Evolutionary conservation across 78 protist species (phyloP).

Genomic region (Neovahlkampfia damariscottae): DNA sequence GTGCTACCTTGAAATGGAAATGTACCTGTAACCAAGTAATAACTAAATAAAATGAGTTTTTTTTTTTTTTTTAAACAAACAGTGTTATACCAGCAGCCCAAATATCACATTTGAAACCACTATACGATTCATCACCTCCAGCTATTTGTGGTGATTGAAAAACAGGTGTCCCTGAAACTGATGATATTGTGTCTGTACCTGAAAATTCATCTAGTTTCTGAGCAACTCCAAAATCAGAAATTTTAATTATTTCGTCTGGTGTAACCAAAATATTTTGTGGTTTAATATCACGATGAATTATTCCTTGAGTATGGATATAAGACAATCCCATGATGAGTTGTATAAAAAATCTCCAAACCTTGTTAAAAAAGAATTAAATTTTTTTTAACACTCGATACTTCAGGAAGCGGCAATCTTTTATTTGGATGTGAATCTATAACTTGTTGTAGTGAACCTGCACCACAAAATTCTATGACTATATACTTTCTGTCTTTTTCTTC

Average conservation of each 20-base stretch:
- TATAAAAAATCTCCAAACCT: conserved; percentile 2
- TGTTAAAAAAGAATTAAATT: background rate
- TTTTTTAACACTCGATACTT: background rate
- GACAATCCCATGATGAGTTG: conserved; percentile 33
- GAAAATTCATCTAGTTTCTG: background rate
- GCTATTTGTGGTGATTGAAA: conserved; percentile 61
- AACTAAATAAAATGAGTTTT: no score
- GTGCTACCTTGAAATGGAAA: background rate
- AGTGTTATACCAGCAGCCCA: conserved; percentile 42
- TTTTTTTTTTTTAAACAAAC: no score
- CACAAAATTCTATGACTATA: background rate
- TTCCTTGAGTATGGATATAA: conserved; percentile 64
- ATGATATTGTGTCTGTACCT: conserved; percentile 27
- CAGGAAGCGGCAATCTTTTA: background rate
- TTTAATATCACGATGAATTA: conserved; percentile 82
- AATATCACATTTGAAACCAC: conserved; percentile 34
- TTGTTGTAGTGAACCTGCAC: conserved; percentile 3
- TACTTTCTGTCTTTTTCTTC: background rate
- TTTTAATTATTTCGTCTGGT: background rate
- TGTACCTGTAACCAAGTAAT: background rate
- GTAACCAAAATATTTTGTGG: conserved; percentile 66
- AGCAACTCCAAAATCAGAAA: conserved; percentile 25
- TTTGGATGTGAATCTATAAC: background rate
- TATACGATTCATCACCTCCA: background rate
- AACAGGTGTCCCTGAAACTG: conserved; percentile 62